Evolutionary conservation across 2,329 filamentous ascomycete genomes (phyloP).

Genomic region (Zelopaecilomyces penicillatus): DNA sequence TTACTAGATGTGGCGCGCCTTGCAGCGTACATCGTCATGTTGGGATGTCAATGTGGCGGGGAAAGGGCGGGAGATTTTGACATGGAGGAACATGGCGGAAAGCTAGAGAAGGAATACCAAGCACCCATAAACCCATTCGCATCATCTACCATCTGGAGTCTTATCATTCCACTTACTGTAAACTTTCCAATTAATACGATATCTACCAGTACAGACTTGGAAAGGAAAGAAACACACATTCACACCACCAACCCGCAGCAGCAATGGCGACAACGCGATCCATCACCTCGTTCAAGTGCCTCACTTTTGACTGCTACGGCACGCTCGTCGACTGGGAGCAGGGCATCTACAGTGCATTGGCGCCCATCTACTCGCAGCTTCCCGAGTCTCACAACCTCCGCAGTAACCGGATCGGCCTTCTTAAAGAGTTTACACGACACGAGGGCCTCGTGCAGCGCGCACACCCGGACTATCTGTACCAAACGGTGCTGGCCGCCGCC

Average conservation of each 20-base stretch:
- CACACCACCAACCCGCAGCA: neutral
- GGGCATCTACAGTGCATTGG: conserved; percentile 50
- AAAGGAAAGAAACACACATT: no score
- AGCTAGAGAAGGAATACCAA: no score
- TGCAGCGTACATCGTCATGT: no score
- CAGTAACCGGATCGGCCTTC: conserved; percentile 29
- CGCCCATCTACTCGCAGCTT: conserved; percentile 36
- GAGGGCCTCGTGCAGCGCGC: conserved; percentile 48
- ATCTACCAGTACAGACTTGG: no score
- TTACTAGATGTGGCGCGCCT: no score
- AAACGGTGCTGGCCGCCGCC: conserved; percentile 31
- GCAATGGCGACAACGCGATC: conserved; percentile 10
- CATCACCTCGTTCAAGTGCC: conserved; percentile 27
- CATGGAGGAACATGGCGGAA: no score
- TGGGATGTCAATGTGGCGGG: no score
- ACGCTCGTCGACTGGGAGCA: conserved; percentile 72
- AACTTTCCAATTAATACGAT: no score
- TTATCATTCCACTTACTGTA: no score
- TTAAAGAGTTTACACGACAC: conserved; percentile 41
- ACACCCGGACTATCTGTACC: conserved; percentile 34
- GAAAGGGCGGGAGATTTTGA: no score
- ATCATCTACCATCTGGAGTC: no score
- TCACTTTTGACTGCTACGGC: conserved; percentile 73
- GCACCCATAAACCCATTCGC: no score
- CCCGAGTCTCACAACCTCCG: conserved; percentile 27